These are phyloP conservation scores for Clarireedia sp. DNA, from an alignment of 2,329 filamentous ascomycete genomes.

Conservation along the genomic window DNA sequence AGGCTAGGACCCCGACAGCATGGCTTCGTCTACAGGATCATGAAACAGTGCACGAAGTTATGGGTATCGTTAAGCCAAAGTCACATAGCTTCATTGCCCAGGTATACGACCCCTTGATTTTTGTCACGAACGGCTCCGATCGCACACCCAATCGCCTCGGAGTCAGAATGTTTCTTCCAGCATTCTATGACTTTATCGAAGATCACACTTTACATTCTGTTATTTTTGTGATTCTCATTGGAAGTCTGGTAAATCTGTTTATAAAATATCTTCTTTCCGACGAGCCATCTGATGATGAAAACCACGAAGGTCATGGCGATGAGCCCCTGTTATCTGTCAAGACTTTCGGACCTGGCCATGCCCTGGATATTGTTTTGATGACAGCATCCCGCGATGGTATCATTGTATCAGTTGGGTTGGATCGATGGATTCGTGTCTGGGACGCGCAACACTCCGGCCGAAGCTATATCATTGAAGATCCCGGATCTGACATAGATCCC, in stretches of 20 bases:
- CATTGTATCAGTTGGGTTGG: slow-evolving; percentile 62
- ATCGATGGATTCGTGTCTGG: slow-evolving; percentile 62
- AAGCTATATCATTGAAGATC: slow-evolving; percentile 33
- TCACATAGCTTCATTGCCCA: slow-evolving; percentile 64
- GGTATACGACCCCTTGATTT: slow-evolving; percentile 67
- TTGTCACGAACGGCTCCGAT: slow-evolving; percentile 62
- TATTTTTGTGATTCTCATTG: slow-evolving; percentile 52
- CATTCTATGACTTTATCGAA: slow-evolving; percentile 59
- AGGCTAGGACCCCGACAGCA: slow-evolving; percentile 65
- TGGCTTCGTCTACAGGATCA: slow-evolving; percentile 75
- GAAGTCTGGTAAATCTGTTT: slow-evolving; percentile 58
- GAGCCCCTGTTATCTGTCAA: slow-evolving; percentile 50
- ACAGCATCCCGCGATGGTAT: slow-evolving; percentile 54
- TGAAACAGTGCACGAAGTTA: slow-evolving; percentile 68
- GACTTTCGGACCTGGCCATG: slow-evolving; percentile 54
- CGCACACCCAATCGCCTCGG: slow-evolving; percentile 45
- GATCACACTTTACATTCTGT: slow-evolving; percentile 52
- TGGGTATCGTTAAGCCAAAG: slow-evolving; percentile 65
- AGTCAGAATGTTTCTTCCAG: slow-evolving; percentile 43
- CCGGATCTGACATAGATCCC: slow-evolving; percentile 32
- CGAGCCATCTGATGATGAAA: slow-evolving; percentile 37
- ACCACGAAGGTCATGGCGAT: slow-evolving; percentile 37
- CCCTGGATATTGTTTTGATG: slow-evolving; percentile 61
- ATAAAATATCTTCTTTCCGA: slow-evolving; percentile 70
- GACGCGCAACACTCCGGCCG: slow-evolving; percentile 38